Evolutionary conservation across 805 yeast species (phyloP).

Genomic region (Tetrapisispora nanseiensis): DNA sequence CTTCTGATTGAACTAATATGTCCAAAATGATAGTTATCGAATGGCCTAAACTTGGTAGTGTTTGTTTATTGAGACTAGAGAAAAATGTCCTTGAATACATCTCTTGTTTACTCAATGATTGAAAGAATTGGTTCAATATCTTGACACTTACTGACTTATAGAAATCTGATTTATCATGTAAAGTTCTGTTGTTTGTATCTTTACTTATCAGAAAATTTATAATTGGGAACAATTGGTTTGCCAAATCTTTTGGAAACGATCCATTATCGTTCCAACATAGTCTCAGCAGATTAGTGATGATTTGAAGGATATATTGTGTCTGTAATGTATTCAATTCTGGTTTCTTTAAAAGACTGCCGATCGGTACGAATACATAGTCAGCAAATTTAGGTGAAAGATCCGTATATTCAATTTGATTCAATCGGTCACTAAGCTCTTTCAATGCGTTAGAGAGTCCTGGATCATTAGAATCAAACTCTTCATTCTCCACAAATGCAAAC

Average conservation of each 20-base stretch:
- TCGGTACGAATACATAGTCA: conserved; percentile 54
- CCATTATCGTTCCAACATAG: conserved; percentile 39
- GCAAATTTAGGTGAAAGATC: conserved; percentile 36
- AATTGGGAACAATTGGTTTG: conserved; percentile 39
- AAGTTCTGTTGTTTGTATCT: conserved; percentile 18
- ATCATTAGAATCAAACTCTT: conserved; percentile 28
- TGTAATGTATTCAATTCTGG: conserved; percentile 38
- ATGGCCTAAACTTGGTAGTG: conserved; percentile 40
- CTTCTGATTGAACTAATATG: conserved; percentile 20
- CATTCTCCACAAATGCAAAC: conserved; percentile 34
- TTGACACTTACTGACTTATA: conserved; percentile 31
- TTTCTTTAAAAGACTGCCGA: conserved; percentile 43
- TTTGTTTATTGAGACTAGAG: conserved; percentile 13
- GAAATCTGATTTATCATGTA: conserved; percentile 28
- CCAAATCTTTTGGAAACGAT: conserved; percentile 30
- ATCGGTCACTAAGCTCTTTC: conserved; percentile 24
- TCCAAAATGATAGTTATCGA: conserved; percentile 36
- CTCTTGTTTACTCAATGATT: conserved; percentile 27
- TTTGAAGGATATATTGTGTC: conserved; percentile 37
- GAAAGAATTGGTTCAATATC: conserved; percentile 25
- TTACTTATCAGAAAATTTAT: conserved; percentile 34
- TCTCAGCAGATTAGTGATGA: conserved; percentile 35
- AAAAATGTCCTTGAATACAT: conserved; percentile 12
- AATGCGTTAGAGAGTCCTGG: conserved; percentile 27
- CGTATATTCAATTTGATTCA: conserved; percentile 10